Evolutionary conservation across 257 asterid species (phyloP), one percentile per base, ranked within the genome.

Genomic region (Leonotis leonurus): DNA sequence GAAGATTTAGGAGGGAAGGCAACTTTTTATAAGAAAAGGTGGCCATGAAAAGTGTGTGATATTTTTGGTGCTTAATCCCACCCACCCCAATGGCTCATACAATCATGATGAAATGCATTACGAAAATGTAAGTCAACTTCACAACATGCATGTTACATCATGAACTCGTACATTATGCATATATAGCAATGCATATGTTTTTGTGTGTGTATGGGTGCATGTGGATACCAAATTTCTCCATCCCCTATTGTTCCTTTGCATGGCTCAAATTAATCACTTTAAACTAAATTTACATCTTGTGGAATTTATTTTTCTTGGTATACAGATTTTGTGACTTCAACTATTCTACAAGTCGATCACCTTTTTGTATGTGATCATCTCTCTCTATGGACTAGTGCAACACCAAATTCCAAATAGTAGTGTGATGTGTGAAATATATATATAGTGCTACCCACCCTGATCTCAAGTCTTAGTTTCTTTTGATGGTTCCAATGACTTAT

Each of bases 91-190:
- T 30, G 54, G 60, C 58, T 30, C 22, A 63, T 66, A 81, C 70
- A 68, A 81, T 77, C 73, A 81, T 89, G 94, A 81, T 72, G 82
- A 77, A 60, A 75, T 79, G 91, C 85, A 86, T 75, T 79, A 80
- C 75, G 72, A 70, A 72, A 25, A 70, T 60, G 52, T 25, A 82
- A 83, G 96, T 88, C 96, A 88, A 85, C 89, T 69, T 76, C 71
- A 81, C 81, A 69, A 65, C 63, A 71, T 56, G 70, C 50, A 56
- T 55, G 78, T 78, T 74, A 73, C 79, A 74, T 67, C 78, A 70
- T 13, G 7, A 0, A 53, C 13, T 3, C 12, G 41, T 43, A 57
- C 20, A 30, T 22, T 2, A 43, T 44, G 41, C 16, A 62, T 46
- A 8, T 2, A 56, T 32, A 27, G 29, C n/a, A 12, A 20, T 56